Evolutionary conservation across 2,329 filamentous ascomycete species (phyloP), one percentile per base, ranked within the genome.

Genomic region (Zymoseptoria brevis): DNA sequence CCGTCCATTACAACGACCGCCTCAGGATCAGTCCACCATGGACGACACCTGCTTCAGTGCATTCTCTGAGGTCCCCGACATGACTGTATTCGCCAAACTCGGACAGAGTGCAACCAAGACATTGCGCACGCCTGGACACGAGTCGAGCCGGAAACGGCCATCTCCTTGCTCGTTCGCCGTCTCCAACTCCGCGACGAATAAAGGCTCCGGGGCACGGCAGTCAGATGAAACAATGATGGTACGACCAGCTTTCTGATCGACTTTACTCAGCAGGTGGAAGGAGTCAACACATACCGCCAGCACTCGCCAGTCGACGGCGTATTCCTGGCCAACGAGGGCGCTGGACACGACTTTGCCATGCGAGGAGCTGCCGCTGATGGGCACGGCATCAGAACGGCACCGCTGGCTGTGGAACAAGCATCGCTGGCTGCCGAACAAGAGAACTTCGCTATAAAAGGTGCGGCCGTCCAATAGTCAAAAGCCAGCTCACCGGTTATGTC

Each of bases 41-140:
- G 87, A 90, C 64, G 87, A 90, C 66, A 88, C 86, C 76, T 87
- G 82, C 69, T 88, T 96, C 72, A 96, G 90, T 77, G 85, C 83
- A 11, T 96, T 96, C 74, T 96, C 93, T 1, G 90, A 90, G 8
- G 84, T 96, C 57, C 90, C 90, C 5, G 90, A 93, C 68, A 84
- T 94, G 84, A 94, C 90, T 19, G 86, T 87, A 68, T 90, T 95
- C 68, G 87, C 89, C 8, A 86, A 85, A 63, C 76, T 94, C 57
- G 85, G 86, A 57, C 83, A 87, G 62, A 68, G 64, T 57, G 66
- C 79, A 30, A 73, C 74, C 2, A 81, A 76, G 68, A 72, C 69
- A 62, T 48, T 59, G 19, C 62, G 61, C 30, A 70, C 65, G 45
- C 67, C 67, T 11, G 61, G 62, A 8, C 64, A 53, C 29, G 73